phyloP scores from a whole-genome alignment of 345 rosid genomes.

The Euphorbia tirucalli region DNA sequence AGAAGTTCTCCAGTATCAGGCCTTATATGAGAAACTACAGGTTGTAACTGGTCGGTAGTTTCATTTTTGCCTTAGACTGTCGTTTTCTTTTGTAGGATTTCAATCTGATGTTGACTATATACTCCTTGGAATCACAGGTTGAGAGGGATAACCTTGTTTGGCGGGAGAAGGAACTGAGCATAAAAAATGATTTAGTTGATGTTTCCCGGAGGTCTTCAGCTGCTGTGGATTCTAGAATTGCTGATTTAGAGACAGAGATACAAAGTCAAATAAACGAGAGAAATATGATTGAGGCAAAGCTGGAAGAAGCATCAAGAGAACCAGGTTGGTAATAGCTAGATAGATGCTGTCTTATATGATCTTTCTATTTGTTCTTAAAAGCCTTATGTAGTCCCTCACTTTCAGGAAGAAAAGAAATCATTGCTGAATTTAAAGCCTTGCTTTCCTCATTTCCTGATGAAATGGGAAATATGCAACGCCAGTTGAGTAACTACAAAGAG shows the following conservation, averaged over 20 bases:
- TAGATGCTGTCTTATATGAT: neutral
- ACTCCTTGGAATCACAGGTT: slow-evolving; percentile 44
- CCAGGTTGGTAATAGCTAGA: slow-evolving; percentile 45
- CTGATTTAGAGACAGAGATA: slow-evolving; percentile 59
- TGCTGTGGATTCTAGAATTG: slow-evolving; percentile 61
- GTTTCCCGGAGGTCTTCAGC: slow-evolving; percentile 67
- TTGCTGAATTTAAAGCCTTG: slow-evolving; percentile 81
- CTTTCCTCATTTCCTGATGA: slow-evolving; percentile 88
- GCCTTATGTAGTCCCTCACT: slow-evolving; percentile 30
- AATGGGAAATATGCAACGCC: slow-evolving; percentile 79
- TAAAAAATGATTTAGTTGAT: slow-evolving; percentile 72
- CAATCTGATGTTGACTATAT: slow-evolving; percentile 32
- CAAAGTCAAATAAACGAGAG: slow-evolving; percentile 61
- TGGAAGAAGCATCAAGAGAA: slow-evolving; percentile 72
- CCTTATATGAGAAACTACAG: slow-evolving; percentile 87
- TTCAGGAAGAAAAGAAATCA: slow-evolving; percentile 85
- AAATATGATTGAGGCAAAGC: slow-evolving; percentile 49
- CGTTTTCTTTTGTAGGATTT: slow-evolving; percentile 20
- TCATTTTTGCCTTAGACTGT: slow-evolving; percentile 34
- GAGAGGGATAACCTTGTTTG: slow-evolving; percentile 82
- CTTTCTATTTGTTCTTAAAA: neutral
- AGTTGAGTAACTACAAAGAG: slow-evolving; percentile 66
- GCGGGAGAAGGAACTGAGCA: slow-evolving; percentile 77
- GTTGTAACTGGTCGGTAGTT: slow-evolving; percentile 73
- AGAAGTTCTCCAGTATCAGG: slow-evolving; percentile 61